Percentiles rank a stretch among this genome's conserved stretches.
Evolutionary conservation across 495 filamentous ascomycete species (phyloP).

Genomic region (Hypoxylon fragiforme): DNA sequence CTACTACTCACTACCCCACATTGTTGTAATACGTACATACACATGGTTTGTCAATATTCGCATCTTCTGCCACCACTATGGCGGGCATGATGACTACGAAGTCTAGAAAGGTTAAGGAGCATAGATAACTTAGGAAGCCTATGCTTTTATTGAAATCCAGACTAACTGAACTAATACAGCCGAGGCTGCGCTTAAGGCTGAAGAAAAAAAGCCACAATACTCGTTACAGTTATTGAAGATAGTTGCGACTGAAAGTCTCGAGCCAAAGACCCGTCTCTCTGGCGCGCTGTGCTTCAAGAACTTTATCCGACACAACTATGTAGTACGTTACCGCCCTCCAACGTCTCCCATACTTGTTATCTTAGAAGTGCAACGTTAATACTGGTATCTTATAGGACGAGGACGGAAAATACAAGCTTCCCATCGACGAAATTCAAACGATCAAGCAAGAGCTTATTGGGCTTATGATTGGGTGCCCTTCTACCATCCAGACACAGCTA

Average conservation of each 20-base stretch:
- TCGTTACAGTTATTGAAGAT: slow-evolving; percentile 87
- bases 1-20: slow-evolving; percentile 1
- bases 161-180: slow-evolving; percentile 62
- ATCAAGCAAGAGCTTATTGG: slow-evolving; percentile 95
- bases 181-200: slow-evolving; percentile 71
- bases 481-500: slow-evolving; percentile 86
- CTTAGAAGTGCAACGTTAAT: background rate
- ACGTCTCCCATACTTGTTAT: slow-evolving; percentile 5
- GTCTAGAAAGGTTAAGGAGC: no score
- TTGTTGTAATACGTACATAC: background rate
- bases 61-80: slow-evolving; percentile 3
- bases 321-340: no score
- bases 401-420: slow-evolving; percentile 87
- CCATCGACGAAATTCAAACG: slow-evolving; percentile 73
- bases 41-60: background rate
- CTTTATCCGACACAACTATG: slow-evolving; percentile 89
- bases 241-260: slow-evolving; percentile 70
- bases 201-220: slow-evolving; percentile 80
- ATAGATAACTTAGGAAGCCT: no score
- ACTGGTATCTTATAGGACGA: slow-evolving; percentile 62
- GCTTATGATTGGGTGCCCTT: slow-evolving; percentile 89
- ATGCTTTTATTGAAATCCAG: background rate
- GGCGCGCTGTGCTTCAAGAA: slow-evolving; percentile 98
- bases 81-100: no score
- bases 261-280: slow-evolving; percentile 79